These are phyloP conservation scores for Aaosphaeria pasadenensis DNA, from an alignment of 2,329 filamentous ascomycete species.

Conservation along the genomic window DNA sequence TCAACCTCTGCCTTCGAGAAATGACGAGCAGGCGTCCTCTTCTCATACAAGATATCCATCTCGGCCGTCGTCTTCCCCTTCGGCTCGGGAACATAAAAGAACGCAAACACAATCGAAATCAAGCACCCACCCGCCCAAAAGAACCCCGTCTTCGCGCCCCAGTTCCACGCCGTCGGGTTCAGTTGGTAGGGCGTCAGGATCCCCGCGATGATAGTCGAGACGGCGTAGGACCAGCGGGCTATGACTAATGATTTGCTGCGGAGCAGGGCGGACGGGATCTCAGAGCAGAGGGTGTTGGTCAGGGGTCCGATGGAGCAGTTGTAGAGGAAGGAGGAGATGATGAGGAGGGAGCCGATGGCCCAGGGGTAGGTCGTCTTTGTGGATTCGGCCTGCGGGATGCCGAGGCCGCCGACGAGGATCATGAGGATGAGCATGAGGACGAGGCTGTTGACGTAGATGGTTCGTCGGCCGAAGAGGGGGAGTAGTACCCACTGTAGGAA, in stretches of 20 bases:
- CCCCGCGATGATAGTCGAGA: constrained; percentile 65
- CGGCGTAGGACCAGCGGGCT: constrained; percentile 67
- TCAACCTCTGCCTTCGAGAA: neutral
- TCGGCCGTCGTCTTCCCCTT: constrained; percentile 75
- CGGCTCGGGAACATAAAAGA: constrained; percentile 75
- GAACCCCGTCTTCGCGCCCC: constrained; percentile 80
- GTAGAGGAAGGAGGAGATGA: constrained; percentile 59
- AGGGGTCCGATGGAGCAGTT: constrained; percentile 47
- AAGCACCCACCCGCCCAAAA: constrained; percentile 77
- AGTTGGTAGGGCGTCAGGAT: constrained; percentile 64
- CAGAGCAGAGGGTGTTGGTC: constrained; percentile 68
- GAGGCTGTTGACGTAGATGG: constrained; percentile 68
- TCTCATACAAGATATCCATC: constrained; percentile 76
- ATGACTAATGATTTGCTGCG: constrained; percentile 87
- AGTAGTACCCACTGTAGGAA: constrained; percentile 74
- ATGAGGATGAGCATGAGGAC: constrained; percentile 64
- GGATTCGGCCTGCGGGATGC: constrained; percentile 54
- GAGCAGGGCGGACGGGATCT: constrained; percentile 74
- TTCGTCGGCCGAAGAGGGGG: constrained; percentile 70
- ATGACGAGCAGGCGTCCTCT: neutral
- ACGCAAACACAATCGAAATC: constrained; percentile 71
- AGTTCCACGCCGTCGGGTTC: constrained; percentile 65
- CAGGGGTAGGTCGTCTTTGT: constrained; percentile 35
- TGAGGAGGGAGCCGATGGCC: constrained; percentile 8
- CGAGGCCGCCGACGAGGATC: constrained; percentile 52